A percentile compares a stretch with the other conserved stretches of the same genome.
Conservation (phyloP, 495 filamentous ascomycete species). For the Neurospora sublineolata region DNA sequence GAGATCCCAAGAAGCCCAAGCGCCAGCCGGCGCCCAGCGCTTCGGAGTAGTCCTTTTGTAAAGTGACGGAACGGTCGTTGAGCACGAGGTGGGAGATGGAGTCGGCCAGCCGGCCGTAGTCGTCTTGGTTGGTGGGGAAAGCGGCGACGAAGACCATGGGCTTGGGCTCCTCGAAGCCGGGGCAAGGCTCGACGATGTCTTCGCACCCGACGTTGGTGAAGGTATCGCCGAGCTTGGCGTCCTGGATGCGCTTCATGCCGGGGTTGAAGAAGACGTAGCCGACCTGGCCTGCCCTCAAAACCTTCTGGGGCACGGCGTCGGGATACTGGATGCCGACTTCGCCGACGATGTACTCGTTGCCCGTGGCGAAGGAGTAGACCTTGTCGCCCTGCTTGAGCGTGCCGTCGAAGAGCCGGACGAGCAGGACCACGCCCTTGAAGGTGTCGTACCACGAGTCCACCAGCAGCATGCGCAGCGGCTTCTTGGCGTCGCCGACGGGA, state of each 20-base stretch:
- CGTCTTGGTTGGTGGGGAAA: conserved; percentile 80
- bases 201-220: conserved; percentile 78
- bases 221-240: conserved; percentile 92
- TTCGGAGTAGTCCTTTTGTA: conserved; percentile 88
- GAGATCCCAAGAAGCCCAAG: conserved; percentile 85
- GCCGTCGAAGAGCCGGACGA: conserved; percentile 89
- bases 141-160: conserved; percentile 98
- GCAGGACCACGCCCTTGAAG: conserved; percentile 84
- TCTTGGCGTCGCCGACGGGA: conserved; percentile 58
- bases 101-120: conserved; percentile 81
- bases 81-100: conserved; percentile 88
- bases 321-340: conserved; percentile 98
- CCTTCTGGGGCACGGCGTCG: conserved; percentile 65
- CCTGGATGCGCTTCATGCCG: conserved; percentile 90
- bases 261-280: conserved; percentile 96
- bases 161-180: conserved; percentile 94
- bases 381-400: conserved; percentile 71
- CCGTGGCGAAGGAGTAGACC: conserved; percentile 73
- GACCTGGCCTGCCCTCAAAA: conserved; percentile 81
- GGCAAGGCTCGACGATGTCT: conserved; percentile 63
- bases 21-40: conserved; percentile 90
- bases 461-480: conserved; percentile 70
- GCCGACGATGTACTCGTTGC: conserved; percentile 77
- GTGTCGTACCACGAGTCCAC: conserved; percentile 97
- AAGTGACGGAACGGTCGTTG: conserved; percentile 88